Evolutionary conservation across 331 rosid species (phyloP).

Genomic region (Arachis monticola): DNA sequence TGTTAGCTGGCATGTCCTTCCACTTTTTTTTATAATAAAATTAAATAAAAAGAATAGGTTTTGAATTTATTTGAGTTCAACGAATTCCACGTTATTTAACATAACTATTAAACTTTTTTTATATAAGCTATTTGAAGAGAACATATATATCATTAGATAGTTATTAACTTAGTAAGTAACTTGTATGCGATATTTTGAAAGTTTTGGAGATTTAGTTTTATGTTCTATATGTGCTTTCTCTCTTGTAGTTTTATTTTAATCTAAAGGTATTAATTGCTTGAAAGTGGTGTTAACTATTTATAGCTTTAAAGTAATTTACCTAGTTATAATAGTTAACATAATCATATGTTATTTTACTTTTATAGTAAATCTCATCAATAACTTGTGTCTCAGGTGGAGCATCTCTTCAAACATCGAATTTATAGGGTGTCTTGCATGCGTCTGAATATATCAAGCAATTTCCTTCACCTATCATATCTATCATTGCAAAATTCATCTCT

Average conservation of each 20-base stretch:
- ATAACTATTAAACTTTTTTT: not conserved
- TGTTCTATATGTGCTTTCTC: conserved; percentile 10
- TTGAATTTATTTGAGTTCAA: conserved; percentile 2
- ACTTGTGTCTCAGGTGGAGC: conserved; percentile 75
- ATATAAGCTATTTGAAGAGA: conserved; percentile 4
- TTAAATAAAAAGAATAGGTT: not conserved
- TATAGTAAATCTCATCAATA: conserved; percentile 31
- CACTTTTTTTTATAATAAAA: conserved; percentile 11
- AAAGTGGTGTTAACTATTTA: not conserved
- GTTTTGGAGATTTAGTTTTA: conserved; percentile 4
- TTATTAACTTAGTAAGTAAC: not conserved
- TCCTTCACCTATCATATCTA: conserved; percentile 90
- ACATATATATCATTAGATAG: not conserved
- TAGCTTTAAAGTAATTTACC: conserved; percentile 19
- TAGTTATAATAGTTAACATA: conserved; percentile 11
- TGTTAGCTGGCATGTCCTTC: conserved; percentile 1
- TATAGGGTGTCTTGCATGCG: conserved; percentile 58
- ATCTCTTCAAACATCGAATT: conserved; percentile 93
- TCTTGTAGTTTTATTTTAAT: too few species aligned
- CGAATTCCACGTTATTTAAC: conserved; percentile 17
- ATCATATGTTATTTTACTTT: conserved; percentile 15
- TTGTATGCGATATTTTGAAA: conserved; percentile 19
- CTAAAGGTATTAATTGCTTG: conserved; percentile 1
- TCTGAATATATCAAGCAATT: conserved; percentile 70
- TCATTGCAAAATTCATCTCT: conserved; percentile 89